Evolutionary conservation across 1,139 yeast species (phyloP).

Genomic region (Saccharomyces hybrid): DNA sequence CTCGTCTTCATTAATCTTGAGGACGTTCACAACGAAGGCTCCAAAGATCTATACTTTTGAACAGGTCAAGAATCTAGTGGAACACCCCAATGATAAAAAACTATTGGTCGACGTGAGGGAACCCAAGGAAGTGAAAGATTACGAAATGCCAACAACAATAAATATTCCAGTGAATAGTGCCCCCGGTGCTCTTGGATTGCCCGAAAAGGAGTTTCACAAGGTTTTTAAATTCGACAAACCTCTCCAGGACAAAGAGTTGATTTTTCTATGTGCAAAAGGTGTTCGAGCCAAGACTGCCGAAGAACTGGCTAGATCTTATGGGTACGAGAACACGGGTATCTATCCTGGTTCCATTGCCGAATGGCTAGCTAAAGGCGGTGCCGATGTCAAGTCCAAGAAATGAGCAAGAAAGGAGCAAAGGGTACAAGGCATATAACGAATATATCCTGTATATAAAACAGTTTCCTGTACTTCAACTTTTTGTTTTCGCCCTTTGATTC

Average conservation of each 20-base stretch:
- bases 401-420: too few relatives aligned
- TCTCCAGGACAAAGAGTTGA: conserved; percentile 54
- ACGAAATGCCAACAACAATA: conserved; percentile 73
- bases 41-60: conserved; percentile 46
- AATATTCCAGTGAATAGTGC: conserved; percentile 86
- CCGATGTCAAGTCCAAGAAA: conserved; percentile 12
- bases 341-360: conserved; percentile 82
- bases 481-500: not conserved
- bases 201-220: conserved; percentile 70
- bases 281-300: conserved; percentile 88
- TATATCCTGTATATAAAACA: not conserved
- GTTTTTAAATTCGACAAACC: conserved; percentile 86
- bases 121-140: conserved; percentile 64
- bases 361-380: conserved; percentile 46
- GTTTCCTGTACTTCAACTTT: not conserved
- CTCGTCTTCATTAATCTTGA: not conserved
- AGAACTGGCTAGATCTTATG: conserved; percentile 83
- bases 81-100: conserved; percentile 37
- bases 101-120: conserved; percentile 87
- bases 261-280: conserved; percentile 91
- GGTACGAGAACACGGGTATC: conserved; percentile 70
- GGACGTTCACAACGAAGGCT: conserved; percentile 14
- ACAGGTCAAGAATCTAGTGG: conserved; percentile 45
- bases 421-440: not conserved
- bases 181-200: conserved; percentile 87